These are phyloP conservation scores for Emericellopsis atlantica DNA, from an alignment of 2,329 filamentous ascomycete genomes.

Conservation along the genomic window DNA sequence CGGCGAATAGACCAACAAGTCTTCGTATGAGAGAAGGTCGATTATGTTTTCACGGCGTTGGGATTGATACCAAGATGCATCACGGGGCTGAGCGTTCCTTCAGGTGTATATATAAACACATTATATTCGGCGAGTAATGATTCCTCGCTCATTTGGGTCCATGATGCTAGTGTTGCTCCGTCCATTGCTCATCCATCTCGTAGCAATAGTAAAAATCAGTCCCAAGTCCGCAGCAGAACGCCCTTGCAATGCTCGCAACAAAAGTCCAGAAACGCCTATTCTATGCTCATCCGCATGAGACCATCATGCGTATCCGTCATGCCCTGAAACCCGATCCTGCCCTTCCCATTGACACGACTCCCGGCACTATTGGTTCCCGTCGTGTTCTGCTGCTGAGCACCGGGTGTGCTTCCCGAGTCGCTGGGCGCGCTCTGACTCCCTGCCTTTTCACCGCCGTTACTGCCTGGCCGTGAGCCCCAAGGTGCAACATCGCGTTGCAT, in stretches of 20 bases:
- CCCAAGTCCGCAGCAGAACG: slow-evolving; percentile 1
- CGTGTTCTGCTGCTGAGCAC: slow-evolving; percentile 10
- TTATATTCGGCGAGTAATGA: no score
- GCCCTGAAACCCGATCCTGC: slow-evolving; percentile 68
- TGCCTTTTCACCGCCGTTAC: slow-evolving; percentile 41
- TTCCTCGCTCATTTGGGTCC: no score
- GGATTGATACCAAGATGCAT: neutral
- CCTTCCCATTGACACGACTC: slow-evolving; percentile 36
- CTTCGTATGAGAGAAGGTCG: no score
- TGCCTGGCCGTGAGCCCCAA: slow-evolving; percentile 61
- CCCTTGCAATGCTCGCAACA: slow-evolving; percentile 1
- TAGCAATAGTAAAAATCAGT: neutral
- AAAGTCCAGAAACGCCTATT: slow-evolving; percentile 32
- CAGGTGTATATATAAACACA: no score
- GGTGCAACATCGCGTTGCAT: slow-evolving; percentile 57
- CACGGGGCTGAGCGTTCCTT: no score
- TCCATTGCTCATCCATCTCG: no score
- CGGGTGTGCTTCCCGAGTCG: slow-evolving; percentile 28
- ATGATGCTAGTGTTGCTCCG: no score
- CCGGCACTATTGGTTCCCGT: neutral
- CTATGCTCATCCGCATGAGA: slow-evolving; percentile 94
- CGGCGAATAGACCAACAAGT: slow-evolving; percentile 5
- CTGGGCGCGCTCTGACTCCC: slow-evolving; percentile 37
- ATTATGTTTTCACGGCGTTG: neutral
- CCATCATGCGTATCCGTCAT: slow-evolving; percentile 96